Percentiles rank a stretch among this genome's conserved stretches.
Conservation (phyloP, 2,329 filamentous ascomycete species). For the Colletotrichum caudatum region DNA sequence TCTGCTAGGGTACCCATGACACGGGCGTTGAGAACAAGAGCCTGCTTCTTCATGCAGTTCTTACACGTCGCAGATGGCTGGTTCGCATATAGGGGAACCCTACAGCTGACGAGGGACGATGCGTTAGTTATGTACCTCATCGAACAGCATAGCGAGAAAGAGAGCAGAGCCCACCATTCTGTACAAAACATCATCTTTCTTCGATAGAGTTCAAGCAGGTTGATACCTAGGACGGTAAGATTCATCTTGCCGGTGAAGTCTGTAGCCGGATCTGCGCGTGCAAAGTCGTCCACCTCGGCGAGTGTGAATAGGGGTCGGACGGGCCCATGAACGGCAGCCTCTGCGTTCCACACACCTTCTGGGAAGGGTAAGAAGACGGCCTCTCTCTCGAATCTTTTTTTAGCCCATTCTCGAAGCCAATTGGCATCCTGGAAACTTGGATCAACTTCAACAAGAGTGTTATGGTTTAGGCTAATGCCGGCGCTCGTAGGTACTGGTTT, state of each 20-base stretch:
- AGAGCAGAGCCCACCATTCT: conserved; percentile 52
- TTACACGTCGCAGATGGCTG: conserved; percentile 52
- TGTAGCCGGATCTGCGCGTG: conserved; percentile 48
- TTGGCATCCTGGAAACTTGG: conserved; percentile 64
- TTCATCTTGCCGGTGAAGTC: conserved; percentile 57
- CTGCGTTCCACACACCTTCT: conserved; percentile 52
- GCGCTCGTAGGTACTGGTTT: conserved; percentile 23
- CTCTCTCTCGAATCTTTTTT: conserved; percentile 60
- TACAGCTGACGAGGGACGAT: conserved; percentile 57
- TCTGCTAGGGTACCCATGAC: conserved; percentile 58
- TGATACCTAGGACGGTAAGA: conserved; percentile 50
- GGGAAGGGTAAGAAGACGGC: conserved; percentile 63
- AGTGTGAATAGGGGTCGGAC: conserved; percentile 55
- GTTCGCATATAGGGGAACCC: conserved; percentile 66
- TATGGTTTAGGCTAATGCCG: conserved; percentile 51
- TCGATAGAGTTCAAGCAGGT: conserved; percentile 48
- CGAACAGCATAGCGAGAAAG: not conserved
- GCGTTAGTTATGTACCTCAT: conserved; percentile 9
- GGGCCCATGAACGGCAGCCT: conserved; percentile 49
- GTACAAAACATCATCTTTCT: conserved; percentile 54
- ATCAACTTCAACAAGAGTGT: conserved; percentile 67
- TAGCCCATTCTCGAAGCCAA: conserved; percentile 64
- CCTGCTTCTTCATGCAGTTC: conserved; percentile 50
- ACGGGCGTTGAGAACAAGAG: conserved; percentile 55
- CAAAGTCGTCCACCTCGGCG: conserved; percentile 57